These are phyloP conservation scores for Chrysanthemum seticuspe DNA, from an alignment of 129 eudicot species.

Conservation along the genomic window DNA sequence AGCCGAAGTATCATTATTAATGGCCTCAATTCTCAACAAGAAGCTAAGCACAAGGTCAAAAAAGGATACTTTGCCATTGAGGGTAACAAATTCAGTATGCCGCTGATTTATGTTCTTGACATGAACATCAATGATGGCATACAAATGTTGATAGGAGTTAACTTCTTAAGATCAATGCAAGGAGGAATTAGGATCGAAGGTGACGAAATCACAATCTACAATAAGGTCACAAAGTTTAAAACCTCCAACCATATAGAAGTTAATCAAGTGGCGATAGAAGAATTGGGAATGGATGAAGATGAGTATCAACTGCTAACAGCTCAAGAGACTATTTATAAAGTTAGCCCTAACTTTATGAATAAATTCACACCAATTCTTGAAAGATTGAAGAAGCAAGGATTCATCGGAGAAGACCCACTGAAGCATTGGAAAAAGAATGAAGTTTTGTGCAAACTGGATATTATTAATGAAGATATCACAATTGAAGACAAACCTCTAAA, in stretches of 20 bases:
- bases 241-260: neutral
- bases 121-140: neutral
- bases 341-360: too few relatives aligned
- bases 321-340: too few relatives aligned
- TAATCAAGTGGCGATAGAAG: neutral
- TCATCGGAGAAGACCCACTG: neutral
- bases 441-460: neutral
- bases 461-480: neutral
- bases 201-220: neutral
- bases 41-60: neutral
- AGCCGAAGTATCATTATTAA: neutral
- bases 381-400: neutral
- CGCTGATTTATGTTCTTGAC: neutral
- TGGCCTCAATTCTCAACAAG: neutral
- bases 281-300: neutral
- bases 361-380: too few relatives aligned
- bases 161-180: constrained; percentile 9
- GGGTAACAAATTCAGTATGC: neutral
- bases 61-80: neutral
- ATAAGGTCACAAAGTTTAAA: neutral
- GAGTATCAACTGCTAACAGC: neutral
- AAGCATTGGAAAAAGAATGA: constrained; percentile 1
- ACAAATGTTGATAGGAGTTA: neutral
- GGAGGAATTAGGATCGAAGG: neutral
- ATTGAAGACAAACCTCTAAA: neutral